phyloP scores from a whole-genome alignment of 768 basidiomycete species.

The Dioszegia crocea region DNA sequence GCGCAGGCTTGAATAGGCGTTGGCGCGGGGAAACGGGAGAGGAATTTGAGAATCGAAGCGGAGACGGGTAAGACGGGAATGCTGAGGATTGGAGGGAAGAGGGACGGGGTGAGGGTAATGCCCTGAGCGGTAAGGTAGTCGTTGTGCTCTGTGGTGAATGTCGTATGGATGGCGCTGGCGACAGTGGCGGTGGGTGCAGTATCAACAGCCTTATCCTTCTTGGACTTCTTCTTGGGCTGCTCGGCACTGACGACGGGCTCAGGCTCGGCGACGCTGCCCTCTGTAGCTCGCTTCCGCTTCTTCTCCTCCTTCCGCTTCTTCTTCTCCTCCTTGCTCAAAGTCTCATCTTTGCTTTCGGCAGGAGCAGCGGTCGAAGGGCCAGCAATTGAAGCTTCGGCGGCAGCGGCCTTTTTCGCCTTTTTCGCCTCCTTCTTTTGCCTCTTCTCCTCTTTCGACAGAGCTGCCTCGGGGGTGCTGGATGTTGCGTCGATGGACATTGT shows the following conservation, averaged over 20 bases:
- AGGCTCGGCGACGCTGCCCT: slow-evolving; percentile 4
- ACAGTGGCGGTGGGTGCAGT: slow-evolving; percentile 28
- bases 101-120: slow-evolving; percentile 62
- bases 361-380: background rate
- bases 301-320: slow-evolving; percentile 47
- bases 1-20: slow-evolving; percentile 94
- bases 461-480: background rate
- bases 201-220: slow-evolving; percentile 30
- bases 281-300: slow-evolving; percentile 26
- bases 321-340: slow-evolving; percentile 47
- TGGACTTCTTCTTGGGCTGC: slow-evolving; percentile 7
- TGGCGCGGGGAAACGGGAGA: slow-evolving; percentile 73
- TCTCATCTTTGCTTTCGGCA: background rate
- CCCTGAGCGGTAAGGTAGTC: slow-evolving; percentile 68
- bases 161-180: slow-evolving; percentile 43
- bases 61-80: slow-evolving; percentile 70
- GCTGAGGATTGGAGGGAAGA: slow-evolving; percentile 64
- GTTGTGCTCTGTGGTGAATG: slow-evolving; percentile 54
- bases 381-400: background rate
- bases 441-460: slow-evolving; percentile 16
- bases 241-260: background rate
- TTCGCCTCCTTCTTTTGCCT: slow-evolving; percentile 14
- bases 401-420: slow-evolving; percentile 9
- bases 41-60: slow-evolving; percentile 59
- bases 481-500: slow-evolving; percentile 13